Evolutionary conservation across 1,284 basidiomycete species (phyloP), one percentile per base, ranked within the genome.

Genomic region (Austropuccinia psidii): DNA sequence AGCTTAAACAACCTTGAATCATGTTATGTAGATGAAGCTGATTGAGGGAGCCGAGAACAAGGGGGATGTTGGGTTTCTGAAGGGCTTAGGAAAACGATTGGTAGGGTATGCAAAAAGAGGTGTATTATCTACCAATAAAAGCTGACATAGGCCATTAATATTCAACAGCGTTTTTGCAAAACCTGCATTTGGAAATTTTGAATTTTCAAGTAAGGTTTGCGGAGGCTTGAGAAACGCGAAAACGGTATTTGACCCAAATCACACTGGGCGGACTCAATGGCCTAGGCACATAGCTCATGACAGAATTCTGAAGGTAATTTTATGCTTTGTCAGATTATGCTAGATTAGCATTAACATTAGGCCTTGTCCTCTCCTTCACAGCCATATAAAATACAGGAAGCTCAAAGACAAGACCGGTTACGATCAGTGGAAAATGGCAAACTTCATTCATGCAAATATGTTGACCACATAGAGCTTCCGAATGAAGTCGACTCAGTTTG

Each of bases 321-420:
- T 19, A 7, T 35, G 47, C 31, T 50, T 43, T 1, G n/a, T n/a
- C n/a, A n/a, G n/a, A n/a, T n/a, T n/a, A n/a, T n/a, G n/a, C n/a
- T n/a, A n/a, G n/a, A n/a, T n/a, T n/a, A n/a, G n/a, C n/a, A n/a
- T n/a, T n/a, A n/a, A n/a, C n/a, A n/a, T n/a, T n/a, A n/a, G n/a
- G 45, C 33, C 66, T 67, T 64, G 57, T 75, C 43, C 17, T 57
- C 29, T 37, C 19, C 33, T 1, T 39, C 29, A 43, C 76, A 93
- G 89, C 87, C 93, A 0, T 98, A 91, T 82, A 90, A 89, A 62
- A 85, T 87, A 37, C 88, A 93, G 8, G 94, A 97, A 80, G 92
- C 95, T 0, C 83, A 93, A 3, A 96, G 96, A 5, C 96, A 98
- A 81, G 92, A 89, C 78, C 98, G 96, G 96, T 88, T 98, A 84